Conservation (phyloP, 2,329 filamentous ascomycete species). For the Venturia effusa region DNA sequence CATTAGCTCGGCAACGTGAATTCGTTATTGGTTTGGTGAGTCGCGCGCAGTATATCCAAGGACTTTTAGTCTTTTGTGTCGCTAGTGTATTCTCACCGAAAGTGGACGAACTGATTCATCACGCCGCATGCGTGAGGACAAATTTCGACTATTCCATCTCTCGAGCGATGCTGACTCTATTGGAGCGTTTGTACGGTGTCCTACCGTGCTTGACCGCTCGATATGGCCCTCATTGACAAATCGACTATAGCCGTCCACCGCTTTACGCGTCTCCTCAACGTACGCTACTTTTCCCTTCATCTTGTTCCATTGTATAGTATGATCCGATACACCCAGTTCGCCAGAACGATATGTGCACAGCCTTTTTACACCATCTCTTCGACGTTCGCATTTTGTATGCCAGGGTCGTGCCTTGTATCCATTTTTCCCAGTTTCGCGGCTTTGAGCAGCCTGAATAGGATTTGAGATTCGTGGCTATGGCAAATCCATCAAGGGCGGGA, state of each 20-base stretch:
- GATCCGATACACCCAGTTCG: not conserved
- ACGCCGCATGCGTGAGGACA: too few relatives aligned
- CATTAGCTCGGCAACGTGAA: too few relatives aligned
- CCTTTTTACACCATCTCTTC: not conserved
- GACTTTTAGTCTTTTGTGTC: too few relatives aligned
- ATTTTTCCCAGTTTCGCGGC: not conserved
- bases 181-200: not conserved
- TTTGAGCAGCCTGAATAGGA: not conserved
- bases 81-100: too few relatives aligned
- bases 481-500: not conserved
- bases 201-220: not conserved
- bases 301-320: not conserved
- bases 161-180: not conserved
- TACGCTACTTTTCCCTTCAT: not conserved
- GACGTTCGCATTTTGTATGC: not conserved
- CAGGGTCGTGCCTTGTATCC: not conserved
- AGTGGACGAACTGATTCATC: too few relatives aligned
- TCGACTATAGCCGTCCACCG: not conserved
- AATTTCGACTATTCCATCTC: not conserved
- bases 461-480: not conserved
- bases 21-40: too few relatives aligned
- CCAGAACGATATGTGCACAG: not conserved
- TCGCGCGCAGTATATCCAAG: too few relatives aligned
- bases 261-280: not conserved
- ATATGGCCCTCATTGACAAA: not conserved